phyloP scores from a whole-genome alignment of 306 rosid genomes.

The Vigna trinervia region DNA sequence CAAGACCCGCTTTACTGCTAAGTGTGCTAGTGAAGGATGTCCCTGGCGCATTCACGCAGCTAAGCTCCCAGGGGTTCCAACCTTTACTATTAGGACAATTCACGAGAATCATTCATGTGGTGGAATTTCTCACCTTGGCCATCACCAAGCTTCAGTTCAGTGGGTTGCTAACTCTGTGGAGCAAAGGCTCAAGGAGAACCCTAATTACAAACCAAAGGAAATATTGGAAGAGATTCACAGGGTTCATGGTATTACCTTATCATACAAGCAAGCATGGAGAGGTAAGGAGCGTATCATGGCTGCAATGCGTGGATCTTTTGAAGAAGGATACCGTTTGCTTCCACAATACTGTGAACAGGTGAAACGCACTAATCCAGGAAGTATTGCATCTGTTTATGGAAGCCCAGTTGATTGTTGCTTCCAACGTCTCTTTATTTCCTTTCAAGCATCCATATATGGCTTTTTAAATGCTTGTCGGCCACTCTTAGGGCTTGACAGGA shows the following conservation, averaged over 20 bases:
- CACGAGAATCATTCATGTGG: constrained; percentile 79
- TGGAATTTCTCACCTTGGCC: constrained; percentile 84
- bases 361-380: constrained; percentile 77
- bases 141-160: constrained; percentile 90
- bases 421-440: constrained; percentile 80
- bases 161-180: constrained; percentile 90
- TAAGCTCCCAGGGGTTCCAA: constrained; percentile 87
- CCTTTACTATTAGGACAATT: constrained; percentile 80
- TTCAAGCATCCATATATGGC: constrained; percentile 83
- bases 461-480: constrained; percentile 85
- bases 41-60: constrained; percentile 95
- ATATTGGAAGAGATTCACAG: constrained; percentile 86
- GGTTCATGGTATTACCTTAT: constrained; percentile 82
- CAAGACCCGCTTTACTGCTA: constrained; percentile 88
- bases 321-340: constrained; percentile 82
- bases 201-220: constrained; percentile 85
- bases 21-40: constrained; percentile 84
- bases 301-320: constrained; percentile 87
- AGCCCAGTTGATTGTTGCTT: constrained; percentile 66
- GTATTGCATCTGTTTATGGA: constrained; percentile 79
- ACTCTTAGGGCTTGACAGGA: constrained; percentile 80
- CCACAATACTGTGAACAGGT: constrained; percentile 89
- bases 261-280: constrained; percentile 91
- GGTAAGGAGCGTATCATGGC: constrained; percentile 95
- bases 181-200: constrained; percentile 78